These are phyloP conservation scores for Coemansia sp. DNA, from an alignment of 192 early-diverging fungal genomes.

Conservation along the genomic window DNA sequence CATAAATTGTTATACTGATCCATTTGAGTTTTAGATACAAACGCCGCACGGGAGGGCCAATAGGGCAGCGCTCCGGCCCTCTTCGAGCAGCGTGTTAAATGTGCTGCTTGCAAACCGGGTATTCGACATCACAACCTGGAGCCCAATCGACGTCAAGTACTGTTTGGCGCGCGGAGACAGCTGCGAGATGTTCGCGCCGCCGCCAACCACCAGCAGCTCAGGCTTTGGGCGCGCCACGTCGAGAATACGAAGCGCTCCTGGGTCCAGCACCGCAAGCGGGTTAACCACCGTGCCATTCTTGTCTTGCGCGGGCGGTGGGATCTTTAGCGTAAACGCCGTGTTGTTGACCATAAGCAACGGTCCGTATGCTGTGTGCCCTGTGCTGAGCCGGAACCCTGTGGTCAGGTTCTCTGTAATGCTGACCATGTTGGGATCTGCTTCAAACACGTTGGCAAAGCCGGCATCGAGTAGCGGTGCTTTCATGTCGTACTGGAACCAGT, in stretches of 20 bases:
- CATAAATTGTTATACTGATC: too few relatives aligned
- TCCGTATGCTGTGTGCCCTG: conserved; percentile 24
- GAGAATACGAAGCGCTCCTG: conserved; percentile 26
- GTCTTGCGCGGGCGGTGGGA: conserved; percentile 32
- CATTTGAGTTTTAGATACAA: background rate
- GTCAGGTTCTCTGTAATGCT: conserved; percentile 25
- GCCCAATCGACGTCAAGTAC: conserved; percentile 45
- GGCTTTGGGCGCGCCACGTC: conserved; percentile 42
- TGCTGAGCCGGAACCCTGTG: conserved; percentile 48
- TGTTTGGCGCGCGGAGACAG: conserved; percentile 19
- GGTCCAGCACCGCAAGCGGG: conserved; percentile 27
- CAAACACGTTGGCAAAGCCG: conserved; percentile 49
- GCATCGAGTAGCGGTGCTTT: conserved; percentile 49
- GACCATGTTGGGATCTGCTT: conserved; percentile 29
- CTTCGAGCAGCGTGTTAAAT: conserved; percentile 38
- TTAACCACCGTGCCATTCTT: conserved; percentile 18
- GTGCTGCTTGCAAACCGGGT: conserved; percentile 43
- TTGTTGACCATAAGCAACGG: conserved; percentile 52
- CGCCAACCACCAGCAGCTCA: conserved; percentile 50
- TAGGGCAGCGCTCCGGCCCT: conserved; percentile 44
- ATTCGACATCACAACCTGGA: conserved; percentile 42
- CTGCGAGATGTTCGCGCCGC: conserved; percentile 26
- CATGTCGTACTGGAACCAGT: conserved; percentile 43
- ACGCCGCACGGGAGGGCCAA: conserved; percentile 43
- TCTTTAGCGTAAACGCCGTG: conserved; percentile 43